These are phyloP conservation scores for Talaromyces stipitatus DNA, from an alignment of 495 filamentous ascomycete species.

Conservation along the genomic window DNA sequence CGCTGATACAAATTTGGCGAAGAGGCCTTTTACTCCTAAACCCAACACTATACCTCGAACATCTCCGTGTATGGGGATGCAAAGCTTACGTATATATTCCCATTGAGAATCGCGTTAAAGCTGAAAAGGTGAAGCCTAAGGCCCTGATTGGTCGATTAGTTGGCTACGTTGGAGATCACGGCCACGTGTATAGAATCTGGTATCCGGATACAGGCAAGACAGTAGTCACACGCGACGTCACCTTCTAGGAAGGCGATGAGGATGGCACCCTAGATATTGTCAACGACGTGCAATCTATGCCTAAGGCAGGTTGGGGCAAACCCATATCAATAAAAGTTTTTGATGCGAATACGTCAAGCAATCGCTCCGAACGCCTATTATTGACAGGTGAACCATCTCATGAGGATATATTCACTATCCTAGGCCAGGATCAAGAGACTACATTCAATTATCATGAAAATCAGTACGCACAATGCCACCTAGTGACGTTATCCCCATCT, in stretches of 20 bases:
- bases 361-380: not conserved
- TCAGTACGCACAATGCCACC: too few relatives aligned
- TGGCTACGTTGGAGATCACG: not conserved
- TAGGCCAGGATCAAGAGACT: too few relatives aligned
- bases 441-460: too few relatives aligned
- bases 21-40: not conserved
- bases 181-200: not conserved
- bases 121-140: not conserved
- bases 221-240: not conserved
- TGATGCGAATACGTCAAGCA: too few relatives aligned
- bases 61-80: slow-evolving; percentile 3
- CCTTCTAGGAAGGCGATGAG: slow-evolving; percentile 2
- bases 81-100: not conserved
- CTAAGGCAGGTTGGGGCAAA: not conserved
- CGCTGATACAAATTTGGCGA: not conserved
- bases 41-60: not conserved
- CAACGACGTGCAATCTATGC: not conserved
- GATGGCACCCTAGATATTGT: not conserved
- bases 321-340: not conserved
- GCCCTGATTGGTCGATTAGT: not conserved
- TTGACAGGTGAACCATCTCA: not conserved
- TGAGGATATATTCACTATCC: too few relatives aligned
- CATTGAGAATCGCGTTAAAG: not conserved
- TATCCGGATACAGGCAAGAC: not conserved
- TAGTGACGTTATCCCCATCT: too few relatives aligned